Percentiles rank a stretch among this genome's conserved stretches.
Conservation (phyloP, 768 basidiomycete genomes). For the Mycena venus region DNA sequence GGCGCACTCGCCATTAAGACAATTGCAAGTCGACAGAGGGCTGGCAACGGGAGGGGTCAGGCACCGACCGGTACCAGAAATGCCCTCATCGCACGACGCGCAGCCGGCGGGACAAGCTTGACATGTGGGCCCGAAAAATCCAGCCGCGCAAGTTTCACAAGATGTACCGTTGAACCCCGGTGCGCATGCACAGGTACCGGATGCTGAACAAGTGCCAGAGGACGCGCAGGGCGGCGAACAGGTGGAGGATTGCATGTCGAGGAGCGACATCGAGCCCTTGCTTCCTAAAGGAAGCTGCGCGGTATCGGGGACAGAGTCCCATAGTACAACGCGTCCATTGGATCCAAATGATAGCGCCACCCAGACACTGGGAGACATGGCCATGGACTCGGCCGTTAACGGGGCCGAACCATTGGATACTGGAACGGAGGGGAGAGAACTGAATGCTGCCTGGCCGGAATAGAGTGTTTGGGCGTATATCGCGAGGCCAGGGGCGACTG, state of each 20-base stretch:
- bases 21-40: conserved; percentile 80
- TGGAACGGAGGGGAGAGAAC: conserved; percentile 65
- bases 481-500: conserved; percentile 75
- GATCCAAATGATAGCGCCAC: conserved; percentile 70
- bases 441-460: conserved; percentile 74
- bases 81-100: conserved; percentile 81
- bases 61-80: conserved; percentile 83
- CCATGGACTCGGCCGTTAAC: conserved; percentile 71
- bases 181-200: conserved; percentile 80
- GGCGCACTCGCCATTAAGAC: conserved; percentile 84
- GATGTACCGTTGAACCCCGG: conserved; percentile 82
- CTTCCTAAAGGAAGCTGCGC: conserved; percentile 71
- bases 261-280: conserved; percentile 66
- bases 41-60: conserved; percentile 63
- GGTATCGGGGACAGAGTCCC: conserved; percentile 85
- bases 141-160: conserved; percentile 82
- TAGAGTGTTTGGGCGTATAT: conserved; percentile 75
- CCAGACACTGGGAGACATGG: conserved; percentile 79
- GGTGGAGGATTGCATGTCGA: conserved; percentile 78
- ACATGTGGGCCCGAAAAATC: conserved; percentile 84
- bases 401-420: conserved; percentile 62
- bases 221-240: conserved; percentile 86
- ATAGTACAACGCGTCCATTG: conserved; percentile 75
- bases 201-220: conserved; percentile 77
- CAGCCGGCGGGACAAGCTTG: conserved; percentile 79